phyloP scores from a whole-genome alignment of 495 filamentous ascomycete species.

The Penicillium chermesinum region DNA sequence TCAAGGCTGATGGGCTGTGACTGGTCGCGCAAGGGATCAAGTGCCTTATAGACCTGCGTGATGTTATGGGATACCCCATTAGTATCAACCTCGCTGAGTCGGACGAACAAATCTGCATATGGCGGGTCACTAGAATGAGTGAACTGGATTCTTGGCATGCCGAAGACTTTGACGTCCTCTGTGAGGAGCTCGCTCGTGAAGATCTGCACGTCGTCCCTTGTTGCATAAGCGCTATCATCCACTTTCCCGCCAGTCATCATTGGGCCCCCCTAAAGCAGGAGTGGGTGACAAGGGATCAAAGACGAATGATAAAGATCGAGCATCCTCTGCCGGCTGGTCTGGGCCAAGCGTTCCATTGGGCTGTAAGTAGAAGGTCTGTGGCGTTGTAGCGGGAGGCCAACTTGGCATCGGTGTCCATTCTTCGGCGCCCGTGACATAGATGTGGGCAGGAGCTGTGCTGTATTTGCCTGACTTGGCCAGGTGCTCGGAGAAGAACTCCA shows the following conservation, averaged over 20 bases:
- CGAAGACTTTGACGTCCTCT: conserved; percentile 20
- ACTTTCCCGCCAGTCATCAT: conserved; percentile 14
- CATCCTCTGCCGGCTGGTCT: conserved; percentile 7
- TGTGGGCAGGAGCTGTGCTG: conserved; percentile 4
- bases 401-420: conserved; percentile 14
- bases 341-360: conserved; percentile 3
- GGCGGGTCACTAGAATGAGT: conserved; percentile 21
- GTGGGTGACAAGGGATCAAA: conserved; percentile 28
- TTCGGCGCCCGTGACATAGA: conserved; percentile 14
- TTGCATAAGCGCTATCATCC: conserved; percentile 20
- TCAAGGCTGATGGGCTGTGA: conserved; percentile 6
- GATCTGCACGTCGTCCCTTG: conserved; percentile 21
- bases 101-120: conserved; percentile 26
- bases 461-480: conserved; percentile 15
- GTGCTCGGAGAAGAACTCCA: conserved; percentile 15
- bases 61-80: conserved; percentile 23
- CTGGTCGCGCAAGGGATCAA: conserved; percentile 13
- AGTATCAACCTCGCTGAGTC: conserved; percentile 26
- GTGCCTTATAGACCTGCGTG: conserved; percentile 16
- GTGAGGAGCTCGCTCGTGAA: conserved; percentile 25
- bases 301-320: conserved; percentile 16
- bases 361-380: conserved; percentile 18
- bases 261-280: conserved; percentile 18
- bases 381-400: conserved; percentile 11
- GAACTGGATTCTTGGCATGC: conserved; percentile 17